phyloP scores from a whole-genome alignment of 2,329 filamentous ascomycete species.

The Sporothrix inflata region DNA sequence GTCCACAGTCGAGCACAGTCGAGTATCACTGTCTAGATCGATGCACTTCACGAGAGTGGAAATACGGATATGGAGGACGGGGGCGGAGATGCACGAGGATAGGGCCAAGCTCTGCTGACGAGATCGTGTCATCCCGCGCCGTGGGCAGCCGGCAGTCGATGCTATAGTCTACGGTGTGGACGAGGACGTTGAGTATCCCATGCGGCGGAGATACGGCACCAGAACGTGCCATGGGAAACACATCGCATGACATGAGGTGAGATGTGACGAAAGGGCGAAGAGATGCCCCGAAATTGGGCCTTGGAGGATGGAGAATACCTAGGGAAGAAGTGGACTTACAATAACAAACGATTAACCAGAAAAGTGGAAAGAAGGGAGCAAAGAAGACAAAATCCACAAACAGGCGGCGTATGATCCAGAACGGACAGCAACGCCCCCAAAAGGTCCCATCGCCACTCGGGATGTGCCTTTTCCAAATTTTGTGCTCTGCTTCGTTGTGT shows the following conservation, averaged over 20 bases:
- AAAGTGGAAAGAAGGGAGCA: neutral
- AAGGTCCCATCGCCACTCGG: neutral
- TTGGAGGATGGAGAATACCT: neutral
- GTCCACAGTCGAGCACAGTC: neutral
- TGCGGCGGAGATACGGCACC: constrained; percentile 3
- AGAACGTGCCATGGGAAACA: neutral
- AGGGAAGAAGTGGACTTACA: neutral
- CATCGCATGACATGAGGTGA: neutral
- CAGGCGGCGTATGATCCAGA: neutral
- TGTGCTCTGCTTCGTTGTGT: neutral
- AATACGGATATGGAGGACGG: neutral
- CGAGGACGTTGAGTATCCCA: neutral
- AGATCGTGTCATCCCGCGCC: neutral
- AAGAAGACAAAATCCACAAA: neutral
- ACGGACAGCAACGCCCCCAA: neutral
- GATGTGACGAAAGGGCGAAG: neutral
- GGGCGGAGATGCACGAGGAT: neutral
- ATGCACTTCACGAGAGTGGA: neutral
- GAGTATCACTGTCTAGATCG: neutral
- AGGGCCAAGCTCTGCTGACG: neutral
- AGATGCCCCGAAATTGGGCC: constrained; percentile 14
- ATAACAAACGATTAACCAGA: neutral
- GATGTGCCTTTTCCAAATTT: neutral
- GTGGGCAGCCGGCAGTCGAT: neutral
- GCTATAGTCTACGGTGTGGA: neutral